A percentile compares a stretch with the other conserved stretches of the same genome.
Conservation (phyloP, 768 basidiomycete genomes). For the Xerocomus potaroensis region DNA sequence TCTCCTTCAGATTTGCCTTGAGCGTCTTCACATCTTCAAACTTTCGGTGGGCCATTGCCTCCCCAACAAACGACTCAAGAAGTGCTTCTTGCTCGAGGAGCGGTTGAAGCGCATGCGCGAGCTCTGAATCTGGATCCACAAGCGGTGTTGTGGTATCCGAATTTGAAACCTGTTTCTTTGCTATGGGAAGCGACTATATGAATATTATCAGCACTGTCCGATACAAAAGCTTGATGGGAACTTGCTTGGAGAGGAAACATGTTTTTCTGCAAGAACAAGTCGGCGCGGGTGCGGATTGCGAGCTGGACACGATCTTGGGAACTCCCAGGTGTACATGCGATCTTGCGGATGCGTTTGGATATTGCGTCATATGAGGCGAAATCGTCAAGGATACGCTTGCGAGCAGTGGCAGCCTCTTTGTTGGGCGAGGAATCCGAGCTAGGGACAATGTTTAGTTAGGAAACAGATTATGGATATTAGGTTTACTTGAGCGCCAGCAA, state of each 20-base stretch:
- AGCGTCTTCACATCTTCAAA: conserved; percentile 93
- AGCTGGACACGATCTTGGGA: conserved; percentile 83
- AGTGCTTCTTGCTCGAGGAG: conserved; percentile 92
- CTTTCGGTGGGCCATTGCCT: conserved; percentile 86
- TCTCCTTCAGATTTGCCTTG: conserved; percentile 74
- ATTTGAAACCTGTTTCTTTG: conserved; percentile 30
- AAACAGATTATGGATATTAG: conserved; percentile 9
- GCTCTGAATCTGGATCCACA: conserved; percentile 63
- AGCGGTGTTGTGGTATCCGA: conserved; percentile 19
- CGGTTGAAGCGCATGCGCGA: conserved; percentile 77
- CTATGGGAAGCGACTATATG: conserved; percentile 45
- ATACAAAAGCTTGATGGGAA: neutral
- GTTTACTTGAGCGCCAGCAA: conserved; percentile 62
- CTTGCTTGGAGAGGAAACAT: conserved; percentile 57
- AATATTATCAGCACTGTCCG: neutral
- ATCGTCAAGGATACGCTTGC: conserved; percentile 79
- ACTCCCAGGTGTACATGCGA: conserved; percentile 63
- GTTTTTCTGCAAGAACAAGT: conserved; percentile 79
- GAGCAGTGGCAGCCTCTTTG: conserved; percentile 62
- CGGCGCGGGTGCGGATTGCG: conserved; percentile 74
- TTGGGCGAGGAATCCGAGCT: conserved; percentile 50
- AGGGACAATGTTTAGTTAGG: neutral
- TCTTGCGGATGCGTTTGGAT: conserved; percentile 74
- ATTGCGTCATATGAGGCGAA: conserved; percentile 88
- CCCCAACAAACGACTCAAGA: conserved; percentile 84